Evolutionary conservation across 2,329 filamentous ascomycete genomes (phyloP), one percentile per base, ranked within the genome.

Genomic region (Scolecobasidium constrictum): DNA sequence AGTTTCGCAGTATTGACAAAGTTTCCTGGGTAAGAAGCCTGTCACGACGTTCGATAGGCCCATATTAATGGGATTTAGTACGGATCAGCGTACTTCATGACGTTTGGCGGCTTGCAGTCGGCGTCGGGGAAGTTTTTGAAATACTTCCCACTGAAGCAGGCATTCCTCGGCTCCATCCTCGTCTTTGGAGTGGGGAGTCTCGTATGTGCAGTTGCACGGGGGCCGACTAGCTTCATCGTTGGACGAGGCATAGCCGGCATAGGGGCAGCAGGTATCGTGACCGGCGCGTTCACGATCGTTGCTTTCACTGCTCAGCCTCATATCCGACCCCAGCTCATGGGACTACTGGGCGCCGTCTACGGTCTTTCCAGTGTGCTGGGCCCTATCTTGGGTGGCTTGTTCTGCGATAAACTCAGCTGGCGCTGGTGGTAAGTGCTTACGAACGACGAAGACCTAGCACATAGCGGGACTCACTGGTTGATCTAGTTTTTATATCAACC

Each of bases 101-200:
- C 37, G 11, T 22, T 39, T 22, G 37, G 12, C 11, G 37, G 12
- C 12, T 39, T 39, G 11, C 37, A 39, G 16, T 39, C 37, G 11
- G 7, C 19, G 9, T 39, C 11, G 16, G 37, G 37, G 12, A 39
- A 39, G 18, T 22, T 39, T 39, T 39, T 23, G 11, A 20, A 22
- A 11, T 39, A 39, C 16, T 39, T 20, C 16, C 12, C 12, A 11
- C 12, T 39, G 19, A 64, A 64, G 48, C 51, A 43, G 7, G 48
- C 51, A 22, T 64, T 62, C 47, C 42, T 61, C 11, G 34, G 46
- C 6, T 21, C 48, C 17, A 58, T 60, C 20, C 46, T 52, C 39
- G 33, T 73, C 44, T 77, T 77, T 48, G 70, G 75, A 49, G 16
- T 75, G 6, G 73, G 73, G 4, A 73, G 69, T 0, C 49, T 68